phyloP scores from a whole-genome alignment of 768 basidiomycete genomes.

The Antrodiella citrinella region DNA sequence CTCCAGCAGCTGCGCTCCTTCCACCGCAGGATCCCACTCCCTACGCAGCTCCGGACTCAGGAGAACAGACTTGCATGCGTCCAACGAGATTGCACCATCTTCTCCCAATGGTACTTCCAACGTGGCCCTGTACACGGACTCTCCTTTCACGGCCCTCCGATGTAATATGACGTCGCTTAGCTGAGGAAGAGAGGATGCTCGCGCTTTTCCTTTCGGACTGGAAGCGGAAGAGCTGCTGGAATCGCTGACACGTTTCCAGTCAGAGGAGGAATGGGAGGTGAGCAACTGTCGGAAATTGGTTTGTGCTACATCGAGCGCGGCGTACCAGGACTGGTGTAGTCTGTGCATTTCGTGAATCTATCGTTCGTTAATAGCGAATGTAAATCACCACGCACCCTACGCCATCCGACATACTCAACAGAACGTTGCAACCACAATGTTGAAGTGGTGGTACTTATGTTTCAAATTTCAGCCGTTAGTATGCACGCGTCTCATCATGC shows the following conservation, averaged over 20 bases:
- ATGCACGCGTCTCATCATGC: too few relatives aligned
- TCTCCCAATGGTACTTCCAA: constrained; percentile 69
- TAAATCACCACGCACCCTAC: background rate
- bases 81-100: constrained; percentile 53
- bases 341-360: constrained; percentile 28
- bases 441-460: too few relatives aligned
- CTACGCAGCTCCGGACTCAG: constrained; percentile 81
- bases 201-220: constrained; percentile 56
- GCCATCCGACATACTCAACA: background rate
- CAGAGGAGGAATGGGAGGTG: constrained; percentile 54
- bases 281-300: constrained; percentile 71
- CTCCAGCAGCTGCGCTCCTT: constrained; percentile 75
- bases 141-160: constrained; percentile 64
- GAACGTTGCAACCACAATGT: too few relatives aligned
- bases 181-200: constrained; percentile 45
- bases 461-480: too few relatives aligned
- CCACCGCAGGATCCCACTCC: constrained; percentile 93
- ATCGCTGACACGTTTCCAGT: constrained; percentile 69
- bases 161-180: constrained; percentile 71
- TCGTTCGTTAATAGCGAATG: background rate
- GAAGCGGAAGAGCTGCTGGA: constrained; percentile 30
- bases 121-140: constrained; percentile 72
- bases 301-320: constrained; percentile 68
- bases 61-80: constrained; percentile 75
- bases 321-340: constrained; percentile 76